These are phyloP conservation scores for Trichoderma breve DNA, from an alignment of 2,329 filamentous ascomycete genomes.

Conservation along the genomic window DNA sequence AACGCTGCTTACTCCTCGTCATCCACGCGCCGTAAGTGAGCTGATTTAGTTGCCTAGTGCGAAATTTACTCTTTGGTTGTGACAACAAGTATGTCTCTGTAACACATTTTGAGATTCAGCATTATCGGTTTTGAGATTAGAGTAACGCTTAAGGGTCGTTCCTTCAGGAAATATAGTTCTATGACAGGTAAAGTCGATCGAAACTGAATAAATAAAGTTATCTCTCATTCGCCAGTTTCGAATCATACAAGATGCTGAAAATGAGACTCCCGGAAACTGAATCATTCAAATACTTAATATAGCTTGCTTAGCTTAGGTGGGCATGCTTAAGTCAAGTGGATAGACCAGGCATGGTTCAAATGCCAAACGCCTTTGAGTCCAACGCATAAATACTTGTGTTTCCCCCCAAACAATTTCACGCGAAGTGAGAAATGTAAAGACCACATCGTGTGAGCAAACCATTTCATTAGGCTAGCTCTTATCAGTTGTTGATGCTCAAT, in stretches of 20 bases:
- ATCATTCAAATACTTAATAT: background rate
- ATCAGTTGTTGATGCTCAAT: background rate
- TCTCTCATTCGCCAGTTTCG: no score
- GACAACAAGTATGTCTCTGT: background rate
- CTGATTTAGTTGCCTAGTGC: background rate
- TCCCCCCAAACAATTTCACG: background rate
- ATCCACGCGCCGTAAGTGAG: background rate
- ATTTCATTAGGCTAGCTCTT: background rate
- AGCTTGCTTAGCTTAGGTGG: background rate
- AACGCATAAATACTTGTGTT: background rate
- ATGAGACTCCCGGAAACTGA: no score
- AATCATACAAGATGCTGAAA: no score
- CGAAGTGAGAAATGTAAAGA: background rate
- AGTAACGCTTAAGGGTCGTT: background rate
- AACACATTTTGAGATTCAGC: background rate
- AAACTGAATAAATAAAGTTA: no score
- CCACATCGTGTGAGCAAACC: background rate
- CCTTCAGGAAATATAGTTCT: no score
- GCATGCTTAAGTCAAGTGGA: background rate
- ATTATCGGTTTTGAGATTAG: background rate
- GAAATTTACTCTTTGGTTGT: background rate
- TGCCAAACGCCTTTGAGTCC: background rate
- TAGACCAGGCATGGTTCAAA: background rate
- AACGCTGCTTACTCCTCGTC: background rate
- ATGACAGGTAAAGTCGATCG: no score